Evolutionary conservation across 148 eudicot species (phyloP), one percentile per base, ranked within the genome.

Genomic region (Cornus florida): DNA sequence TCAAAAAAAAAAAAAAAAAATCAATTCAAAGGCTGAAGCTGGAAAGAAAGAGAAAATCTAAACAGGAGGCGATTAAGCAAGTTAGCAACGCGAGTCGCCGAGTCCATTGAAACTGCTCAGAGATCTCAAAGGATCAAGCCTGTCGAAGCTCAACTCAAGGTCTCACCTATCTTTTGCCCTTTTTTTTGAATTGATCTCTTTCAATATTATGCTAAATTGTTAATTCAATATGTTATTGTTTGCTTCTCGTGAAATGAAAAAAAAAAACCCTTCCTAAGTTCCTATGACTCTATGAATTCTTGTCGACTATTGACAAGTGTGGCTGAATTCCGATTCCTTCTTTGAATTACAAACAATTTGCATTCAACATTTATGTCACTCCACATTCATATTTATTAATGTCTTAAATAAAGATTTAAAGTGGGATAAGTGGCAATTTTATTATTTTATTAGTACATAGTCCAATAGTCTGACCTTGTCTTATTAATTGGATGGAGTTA

Each of bases 61-160:
- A 86, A 75, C 79, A 81, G 5, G 97, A 92, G 81, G 98, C 98
- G 46, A 17, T 77, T 83, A 78, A 90, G 13, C 28, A 28, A 28
- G 28, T 28, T 28, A 28, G 28, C 89, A 83, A 31, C 90, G 95
- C 6, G 87, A 28, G 0, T 28, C 28, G 28, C 28, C 28, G 28
- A 92, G 35, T 95, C 98, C 62, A 68, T 94, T 62, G 97, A 94
- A 76, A 87, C 90, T 46, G 91, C 75, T 71, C 95, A 94, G 69
- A 79, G 91, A 48, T 77, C 86, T 71, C 92, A 94, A 13, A 89
- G 97, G 46, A 76, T 94, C 41, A 89, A 89, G 65, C 97, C 95
- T 35, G 93, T 91, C 35, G 86, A 91, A 72, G 95, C 98, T 16
- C 97, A 89, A 64, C 83, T 88, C 53, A 86, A 89, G 95, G 94